phyloP scores from a whole-genome alignment of 2,329 filamentous ascomycete genomes.

The Colletotrichum tabaci region DNA sequence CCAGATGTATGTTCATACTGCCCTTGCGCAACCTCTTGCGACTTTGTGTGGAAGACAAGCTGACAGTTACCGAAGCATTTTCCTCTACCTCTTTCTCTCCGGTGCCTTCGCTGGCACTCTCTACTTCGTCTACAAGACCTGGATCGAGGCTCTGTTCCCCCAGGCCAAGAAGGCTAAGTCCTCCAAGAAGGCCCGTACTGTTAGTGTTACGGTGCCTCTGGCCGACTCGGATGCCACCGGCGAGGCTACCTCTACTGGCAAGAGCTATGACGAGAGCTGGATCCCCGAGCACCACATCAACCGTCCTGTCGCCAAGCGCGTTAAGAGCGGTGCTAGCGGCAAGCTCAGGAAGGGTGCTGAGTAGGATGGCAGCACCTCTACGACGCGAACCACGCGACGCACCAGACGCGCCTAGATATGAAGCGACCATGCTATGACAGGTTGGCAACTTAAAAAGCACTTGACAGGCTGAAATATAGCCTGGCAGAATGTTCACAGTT shows the following conservation, averaged over 20 bases:
- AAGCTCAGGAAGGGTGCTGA: slow-evolving; percentile 52
- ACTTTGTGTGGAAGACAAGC: slow-evolving; percentile 62
- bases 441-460: neutral
- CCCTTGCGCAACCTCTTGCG: neutral
- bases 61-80: slow-evolving; percentile 75
- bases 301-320: slow-evolving; percentile 80
- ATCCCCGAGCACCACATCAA: slow-evolving; percentile 92
- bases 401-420: slow-evolving; percentile 27
- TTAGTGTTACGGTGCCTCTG: slow-evolving; percentile 72
- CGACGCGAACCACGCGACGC: slow-evolving; percentile 5
- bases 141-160: slow-evolving; percentile 96
- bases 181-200: slow-evolving; percentile 77
- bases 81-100: slow-evolving; percentile 94
- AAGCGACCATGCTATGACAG: neutral
- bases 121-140: slow-evolving; percentile 99
- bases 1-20: slow-evolving; percentile 80
- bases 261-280: slow-evolving; percentile 92
- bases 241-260: slow-evolving; percentile 76
- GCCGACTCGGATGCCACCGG: slow-evolving; percentile 80
- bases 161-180: slow-evolving; percentile 81
- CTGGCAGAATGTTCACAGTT: neutral
- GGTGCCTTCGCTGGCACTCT: slow-evolving; percentile 83
- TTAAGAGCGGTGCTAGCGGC: slow-evolving; percentile 70
- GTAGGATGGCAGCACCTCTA: slow-evolving; percentile 22
- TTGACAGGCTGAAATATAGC: slow-evolving; percentile 1